These are phyloP conservation scores for Fusarium sp. DNA, from an alignment of 2,329 filamentous ascomycete species.

Conservation along the genomic window DNA sequence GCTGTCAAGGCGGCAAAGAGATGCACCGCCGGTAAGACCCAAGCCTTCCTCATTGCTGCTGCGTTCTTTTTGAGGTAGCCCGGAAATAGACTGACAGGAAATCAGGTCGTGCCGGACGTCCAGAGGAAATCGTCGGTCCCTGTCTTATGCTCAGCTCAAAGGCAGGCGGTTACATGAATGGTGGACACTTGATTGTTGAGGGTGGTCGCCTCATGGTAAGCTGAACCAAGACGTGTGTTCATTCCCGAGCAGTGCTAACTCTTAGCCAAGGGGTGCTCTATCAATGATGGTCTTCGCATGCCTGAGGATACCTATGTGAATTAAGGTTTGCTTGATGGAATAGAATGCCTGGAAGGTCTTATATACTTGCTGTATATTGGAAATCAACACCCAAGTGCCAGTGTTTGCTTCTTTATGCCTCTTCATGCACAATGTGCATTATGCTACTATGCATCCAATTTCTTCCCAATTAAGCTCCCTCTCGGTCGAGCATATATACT, in stretches of 20 bases:
- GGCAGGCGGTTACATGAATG: neutral
- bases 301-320: neutral
- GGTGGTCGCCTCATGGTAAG: neutral
- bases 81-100: neutral
- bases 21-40: neutral
- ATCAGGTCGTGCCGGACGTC: neutral
- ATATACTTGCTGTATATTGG: neutral
- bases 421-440: too few relatives aligned
- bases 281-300: neutral
- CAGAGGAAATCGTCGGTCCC: neutral
- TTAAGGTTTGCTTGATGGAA: neutral
- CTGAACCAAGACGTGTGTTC: neutral
- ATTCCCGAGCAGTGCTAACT: neutral
- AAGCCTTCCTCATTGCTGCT: neutral
- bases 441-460: too few relatives aligned
- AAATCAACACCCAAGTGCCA: too few relatives aligned
- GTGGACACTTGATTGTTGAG: neutral
- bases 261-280: neutral
- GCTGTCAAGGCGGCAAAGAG: neutral
- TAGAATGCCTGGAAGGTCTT: too few relatives aligned
- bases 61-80: neutral
- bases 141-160: neutral
- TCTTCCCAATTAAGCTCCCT: too few relatives aligned
- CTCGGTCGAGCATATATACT: too few relatives aligned
- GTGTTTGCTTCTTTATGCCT: too few relatives aligned